Evolutionary conservation across 768 basidiomycete genomes (phyloP), one percentile per base, ranked within the genome.

Genomic region (Psilocybe subaeruginosa): DNA sequence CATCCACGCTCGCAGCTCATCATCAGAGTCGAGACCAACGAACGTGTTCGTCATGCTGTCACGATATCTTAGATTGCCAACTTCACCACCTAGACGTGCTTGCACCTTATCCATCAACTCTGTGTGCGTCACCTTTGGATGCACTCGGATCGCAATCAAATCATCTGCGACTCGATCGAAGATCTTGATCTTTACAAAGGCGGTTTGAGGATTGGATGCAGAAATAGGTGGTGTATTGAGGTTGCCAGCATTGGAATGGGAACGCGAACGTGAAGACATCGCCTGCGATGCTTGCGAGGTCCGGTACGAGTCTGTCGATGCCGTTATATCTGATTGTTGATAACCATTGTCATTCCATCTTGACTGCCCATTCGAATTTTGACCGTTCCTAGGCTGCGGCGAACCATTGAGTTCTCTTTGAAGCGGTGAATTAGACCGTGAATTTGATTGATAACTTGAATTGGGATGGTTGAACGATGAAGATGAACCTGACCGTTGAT

Each of bases 171-270:
- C 82, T 41, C 92, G 86, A 76, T 97, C 93, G 73, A 97, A 97
- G 48, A 99, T 94, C 78, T 99, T 99, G 78, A 99, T 97, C 78
- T 99, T 99, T 66, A 99, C 84, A 76, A 95, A 99, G 23, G 96
- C 92, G 12, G 89, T 87, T 69, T 92, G 89, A 4, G 88, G 86
- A 64, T 91, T 92, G 48, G 83, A 84, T 16, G 88, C 85, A 53
- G 92, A 93, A 67, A 93, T 90, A 19, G 88, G 80, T 9, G 91
- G 91, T 31, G 78, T 85, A 68, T 86, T 91, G 56, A 85, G 68
- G 62, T 88, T 87, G 41, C 74, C 72, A 3, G 83, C 82, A 19
- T 76, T 78, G 29, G 89, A 86, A 17, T 83, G 82, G 17, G 89
- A 87, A 23, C 83, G 84, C 17, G 87, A 82, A 31, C 88, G 69